Conservation (phyloP, 2,329 filamentous ascomycete species). For the Geosmithia flava region DNA sequence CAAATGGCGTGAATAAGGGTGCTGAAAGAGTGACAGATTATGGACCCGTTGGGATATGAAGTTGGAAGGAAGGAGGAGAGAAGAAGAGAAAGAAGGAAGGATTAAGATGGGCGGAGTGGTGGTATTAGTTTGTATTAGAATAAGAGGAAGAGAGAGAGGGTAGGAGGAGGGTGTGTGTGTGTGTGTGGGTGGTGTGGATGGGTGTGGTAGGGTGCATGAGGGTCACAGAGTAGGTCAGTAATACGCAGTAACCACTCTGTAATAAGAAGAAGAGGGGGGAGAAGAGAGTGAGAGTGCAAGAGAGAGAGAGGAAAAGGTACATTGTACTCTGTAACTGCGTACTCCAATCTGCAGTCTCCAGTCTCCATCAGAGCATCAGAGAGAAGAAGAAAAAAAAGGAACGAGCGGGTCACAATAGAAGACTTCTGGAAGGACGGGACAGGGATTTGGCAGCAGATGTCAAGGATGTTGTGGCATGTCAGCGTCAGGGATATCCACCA, state of each 20-base stretch:
- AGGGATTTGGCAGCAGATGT: not conserved
- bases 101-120: not conserved
- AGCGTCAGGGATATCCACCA: not conserved
- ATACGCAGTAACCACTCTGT: no score
- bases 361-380: no score
- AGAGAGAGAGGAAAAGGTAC: not conserved
- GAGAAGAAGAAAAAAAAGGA: not conserved
- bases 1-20: slow-evolving; percentile 1
- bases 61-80: not conserved
- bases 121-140: not conserved
- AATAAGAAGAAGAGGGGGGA: no score
- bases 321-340: not conserved
- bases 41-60: not conserved
- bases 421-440: slow-evolving; percentile 1
- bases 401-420: not conserved
- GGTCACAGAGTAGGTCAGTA: not conserved
- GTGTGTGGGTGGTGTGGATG: not conserved
- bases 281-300: not conserved
- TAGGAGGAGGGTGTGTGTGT: not conserved
- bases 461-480: not conserved
- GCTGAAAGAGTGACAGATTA: not conserved
- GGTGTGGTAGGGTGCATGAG: not conserved
- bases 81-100: not conserved
- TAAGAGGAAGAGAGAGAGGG: not conserved
- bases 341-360: no score